Evolutionary conservation across 352 stramenopile genomes (phyloP).

Genomic region (Blastocystis sp.): DNA sequence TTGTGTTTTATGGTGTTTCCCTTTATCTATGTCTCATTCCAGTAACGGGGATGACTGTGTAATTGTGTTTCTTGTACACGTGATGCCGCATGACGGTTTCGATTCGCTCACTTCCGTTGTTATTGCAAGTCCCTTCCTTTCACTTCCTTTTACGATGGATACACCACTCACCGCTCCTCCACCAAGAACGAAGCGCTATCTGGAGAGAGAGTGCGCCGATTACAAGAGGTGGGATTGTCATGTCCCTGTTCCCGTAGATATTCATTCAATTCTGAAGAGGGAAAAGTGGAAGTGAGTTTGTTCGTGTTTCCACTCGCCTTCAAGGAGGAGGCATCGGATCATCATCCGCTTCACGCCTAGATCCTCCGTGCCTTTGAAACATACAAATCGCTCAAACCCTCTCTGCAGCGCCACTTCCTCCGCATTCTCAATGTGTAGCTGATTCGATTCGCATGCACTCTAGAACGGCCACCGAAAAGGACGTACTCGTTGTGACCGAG

Average conservation of each 20-base stretch:
- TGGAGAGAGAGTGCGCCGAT: conserved; percentile 29
- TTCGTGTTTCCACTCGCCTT: not conserved
- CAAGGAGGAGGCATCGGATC: not conserved
- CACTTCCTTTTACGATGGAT: not conserved
- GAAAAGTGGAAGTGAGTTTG: not conserved
- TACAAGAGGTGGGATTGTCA: conserved; percentile 15
- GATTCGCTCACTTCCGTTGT: not conserved
- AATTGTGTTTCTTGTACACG: conserved; percentile 47
- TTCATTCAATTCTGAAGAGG: not conserved
- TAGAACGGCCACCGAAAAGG: not conserved
- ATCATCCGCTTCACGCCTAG: not conserved
- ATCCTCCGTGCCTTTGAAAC: not conserved
- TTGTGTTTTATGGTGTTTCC: conserved; percentile 17
- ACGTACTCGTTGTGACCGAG: not conserved
- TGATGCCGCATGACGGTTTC: conserved; percentile 54
- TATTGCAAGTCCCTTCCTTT: conserved; percentile 5
- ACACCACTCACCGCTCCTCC: not conserved
- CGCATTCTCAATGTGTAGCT: not conserved
- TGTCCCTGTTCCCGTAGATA: no score
- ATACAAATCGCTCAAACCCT: not conserved
- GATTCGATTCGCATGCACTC: not conserved
- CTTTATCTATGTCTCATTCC: conserved; percentile 10
- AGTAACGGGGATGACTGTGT: not conserved
- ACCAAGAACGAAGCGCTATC: not conserved
- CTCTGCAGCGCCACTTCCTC: not conserved